Evolutionary conservation across 225 moss, liverwort and hornwort species (phyloP).

Genomic region (Polytrichum formosum): DNA sequence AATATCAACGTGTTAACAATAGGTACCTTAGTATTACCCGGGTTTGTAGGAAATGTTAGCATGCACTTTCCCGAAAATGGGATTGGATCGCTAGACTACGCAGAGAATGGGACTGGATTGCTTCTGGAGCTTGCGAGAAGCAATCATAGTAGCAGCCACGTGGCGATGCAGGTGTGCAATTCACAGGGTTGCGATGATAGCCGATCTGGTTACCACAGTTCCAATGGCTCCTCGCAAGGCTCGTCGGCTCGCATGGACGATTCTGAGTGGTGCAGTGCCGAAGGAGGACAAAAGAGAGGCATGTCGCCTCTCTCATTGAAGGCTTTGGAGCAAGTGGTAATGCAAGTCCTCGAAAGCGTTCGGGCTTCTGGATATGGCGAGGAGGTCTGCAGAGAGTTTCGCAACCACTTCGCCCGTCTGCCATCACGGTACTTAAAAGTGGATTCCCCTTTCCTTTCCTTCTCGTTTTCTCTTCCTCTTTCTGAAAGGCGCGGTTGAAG

Average conservation of each 20-base stretch:
- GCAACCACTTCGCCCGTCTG: conserved; percentile 76
- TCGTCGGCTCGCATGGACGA: conserved; percentile 35
- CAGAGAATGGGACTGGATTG: conserved; percentile 28
- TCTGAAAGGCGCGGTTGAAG: too few relatives aligned
- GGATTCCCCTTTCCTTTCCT: neutral
- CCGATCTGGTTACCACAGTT: conserved; percentile 21
- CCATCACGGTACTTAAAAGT: conserved; percentile 58
- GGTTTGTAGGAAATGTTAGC: conserved; percentile 39
- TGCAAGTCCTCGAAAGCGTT: conserved; percentile 80
- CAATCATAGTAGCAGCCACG: conserved; percentile 30
- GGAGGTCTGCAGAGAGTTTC: conserved; percentile 80
- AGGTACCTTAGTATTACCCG: conserved; percentile 34
- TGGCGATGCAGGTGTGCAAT: conserved; percentile 8
- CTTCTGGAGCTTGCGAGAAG: conserved; percentile 23
- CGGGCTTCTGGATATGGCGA: conserved; percentile 73
- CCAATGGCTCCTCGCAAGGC: conserved; percentile 21
- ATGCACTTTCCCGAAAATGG: conserved; percentile 42
- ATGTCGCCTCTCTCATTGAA: conserved; percentile 42
- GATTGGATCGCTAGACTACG: conserved; percentile 34
- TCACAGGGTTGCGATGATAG: conserved; percentile 13
- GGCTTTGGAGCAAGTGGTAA: conserved; percentile 65
- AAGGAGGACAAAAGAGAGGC: conserved; percentile 30
- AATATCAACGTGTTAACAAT: conserved; percentile 15
- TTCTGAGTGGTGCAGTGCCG: conserved; percentile 35
- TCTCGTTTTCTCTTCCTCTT: neutral